Conservation (phyloP, 768 basidiomycete genomes). For the Nevesoporus exiguus region DNA sequence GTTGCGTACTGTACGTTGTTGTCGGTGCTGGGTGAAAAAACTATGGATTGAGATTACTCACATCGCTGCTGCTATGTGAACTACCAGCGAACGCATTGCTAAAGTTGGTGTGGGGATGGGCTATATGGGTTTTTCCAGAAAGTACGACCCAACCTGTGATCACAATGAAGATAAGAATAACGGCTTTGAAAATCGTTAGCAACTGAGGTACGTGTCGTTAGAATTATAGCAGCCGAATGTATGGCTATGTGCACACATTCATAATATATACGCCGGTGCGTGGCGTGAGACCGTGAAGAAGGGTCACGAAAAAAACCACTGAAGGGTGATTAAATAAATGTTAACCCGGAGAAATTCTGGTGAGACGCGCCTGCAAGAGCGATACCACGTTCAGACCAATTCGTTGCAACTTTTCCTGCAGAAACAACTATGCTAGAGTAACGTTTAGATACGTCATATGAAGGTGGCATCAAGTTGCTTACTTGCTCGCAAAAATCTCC, state of each 20-base stretch:
- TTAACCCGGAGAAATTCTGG: neutral
- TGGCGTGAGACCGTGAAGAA: conserved; percentile 52
- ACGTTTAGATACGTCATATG: neutral
- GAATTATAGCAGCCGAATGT: no score
- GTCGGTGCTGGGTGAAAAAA: neutral
- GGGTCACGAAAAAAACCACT: conserved; percentile 51
- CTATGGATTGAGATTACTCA: conserved; percentile 9
- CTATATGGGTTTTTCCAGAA: conserved; percentile 51
- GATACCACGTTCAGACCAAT: conserved; percentile 59
- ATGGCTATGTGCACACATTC: conserved; percentile 41
- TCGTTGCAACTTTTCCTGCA: conserved; percentile 37
- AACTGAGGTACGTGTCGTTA: conserved; percentile 28
- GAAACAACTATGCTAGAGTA: conserved; percentile 46
- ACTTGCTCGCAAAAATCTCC: conserved; percentile 35
- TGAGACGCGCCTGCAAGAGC: conserved; percentile 47
- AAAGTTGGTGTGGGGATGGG: conserved; percentile 58
- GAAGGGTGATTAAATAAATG: neutral
- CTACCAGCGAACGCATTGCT: conserved; percentile 54
- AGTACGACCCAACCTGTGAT: conserved; percentile 61
- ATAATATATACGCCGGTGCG: conserved; percentile 47
- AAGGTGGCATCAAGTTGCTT: neutral
- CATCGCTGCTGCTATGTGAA: conserved; percentile 49
- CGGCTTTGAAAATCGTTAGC: conserved; percentile 52
- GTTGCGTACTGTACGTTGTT: conserved; percentile 48
- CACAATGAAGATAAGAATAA: conserved; percentile 52